Evolutionary conservation across 768 basidiomycete species (phyloP), one percentile per base, ranked within the genome.

Genomic region (Lactifluus echinatus): DNA sequence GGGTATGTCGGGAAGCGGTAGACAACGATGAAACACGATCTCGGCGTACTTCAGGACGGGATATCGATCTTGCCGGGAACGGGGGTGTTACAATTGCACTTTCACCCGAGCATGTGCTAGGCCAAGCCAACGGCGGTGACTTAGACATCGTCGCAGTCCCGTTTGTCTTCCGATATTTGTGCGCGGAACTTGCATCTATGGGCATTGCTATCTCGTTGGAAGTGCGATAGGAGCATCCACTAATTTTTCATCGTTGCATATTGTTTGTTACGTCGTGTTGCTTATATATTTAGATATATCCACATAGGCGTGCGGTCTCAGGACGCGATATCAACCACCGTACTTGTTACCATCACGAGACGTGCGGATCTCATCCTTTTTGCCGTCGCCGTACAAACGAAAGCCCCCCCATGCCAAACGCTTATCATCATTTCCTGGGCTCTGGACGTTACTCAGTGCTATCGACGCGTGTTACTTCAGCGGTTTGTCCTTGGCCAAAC

Each of bases 151-250:
- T 99, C 51, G 95, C 95, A 12, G 81, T 99, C 21, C 96, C 96
- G 7, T 97, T 89, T 66, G 93, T 95, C 50, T 95, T 96, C 73
- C 79, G 91, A 48, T 91, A 93, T 74, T 78, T 97, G 11, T 93
- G 94, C 67, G 89, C 94, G 2, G 96, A 99, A 73, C 74, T 99
- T 64, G 94, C 94, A n/a, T 87, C 91, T 17, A 98, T 98, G 95
- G 95, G 96, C 45, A 97, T 99, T 65, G 83, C 87, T 34, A 79
- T 98, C 50, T 89, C 90, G 47, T 72, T 98, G 48, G 84, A 89
- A 67, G 81, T 94, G 51, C 79, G 70, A 54, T 63, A 61, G 55
- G 33, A 23, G 34, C 29, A 44, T 7, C 12, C n/a, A 12, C 11
- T 26, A 8, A 40, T 36, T 10, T 5, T 36, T 23, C 26, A 14